Evolutionary conservation across 2,329 filamentous ascomycete species (phyloP).

Genomic region (Colletotrichum godetiae): DNA sequence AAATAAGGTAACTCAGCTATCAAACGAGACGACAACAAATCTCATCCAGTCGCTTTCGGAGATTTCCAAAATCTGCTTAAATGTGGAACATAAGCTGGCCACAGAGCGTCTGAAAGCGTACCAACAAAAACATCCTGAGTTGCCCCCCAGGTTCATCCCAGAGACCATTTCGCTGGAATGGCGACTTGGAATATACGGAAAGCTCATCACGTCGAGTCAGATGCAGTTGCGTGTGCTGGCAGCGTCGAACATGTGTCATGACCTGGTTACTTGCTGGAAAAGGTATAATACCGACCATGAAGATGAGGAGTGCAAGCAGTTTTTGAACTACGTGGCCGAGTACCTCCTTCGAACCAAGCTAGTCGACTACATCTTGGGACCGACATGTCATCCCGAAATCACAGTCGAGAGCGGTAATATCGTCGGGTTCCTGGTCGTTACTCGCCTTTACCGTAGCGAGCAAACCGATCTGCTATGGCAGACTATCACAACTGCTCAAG

Average conservation of each 20-base stretch:
- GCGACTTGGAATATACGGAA: slow-evolving; percentile 76
- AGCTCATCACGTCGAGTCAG: slow-evolving; percentile 83
- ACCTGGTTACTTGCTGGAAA: slow-evolving; percentile 76
- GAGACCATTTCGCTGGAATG: slow-evolving; percentile 72
- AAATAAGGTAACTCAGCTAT: slow-evolving; percentile 65
- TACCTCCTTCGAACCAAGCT: slow-evolving; percentile 78
- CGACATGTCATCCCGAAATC: slow-evolving; percentile 92
- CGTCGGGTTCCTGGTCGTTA: slow-evolving; percentile 87
- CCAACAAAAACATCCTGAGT: slow-evolving; percentile 47
- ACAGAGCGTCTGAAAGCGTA: slow-evolving; percentile 46
- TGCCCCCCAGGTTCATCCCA: slow-evolving; percentile 51
- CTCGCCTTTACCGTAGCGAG: slow-evolving; percentile 74
- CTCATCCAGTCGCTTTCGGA: slow-evolving; percentile 55
- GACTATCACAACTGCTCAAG: slow-evolving; percentile 82
- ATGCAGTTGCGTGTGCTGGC: slow-evolving; percentile 91
- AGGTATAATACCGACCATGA: slow-evolving; percentile 58
- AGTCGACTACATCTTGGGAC: slow-evolving; percentile 87
- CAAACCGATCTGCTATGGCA: slow-evolving; percentile 89
- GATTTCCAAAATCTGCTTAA: slow-evolving; percentile 56
- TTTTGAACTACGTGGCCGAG: slow-evolving; percentile 75
- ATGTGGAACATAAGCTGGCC: slow-evolving; percentile 50
- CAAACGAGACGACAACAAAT: slow-evolving; percentile 53
- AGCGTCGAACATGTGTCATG: slow-evolving; percentile 77
- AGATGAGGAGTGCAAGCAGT: slow-evolving; percentile 52
- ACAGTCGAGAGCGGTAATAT: slow-evolving; percentile 86